Conservation (phyloP, 2,329 filamentous ascomycete genomes). For the Arthrobotrys musiformis region DNA sequence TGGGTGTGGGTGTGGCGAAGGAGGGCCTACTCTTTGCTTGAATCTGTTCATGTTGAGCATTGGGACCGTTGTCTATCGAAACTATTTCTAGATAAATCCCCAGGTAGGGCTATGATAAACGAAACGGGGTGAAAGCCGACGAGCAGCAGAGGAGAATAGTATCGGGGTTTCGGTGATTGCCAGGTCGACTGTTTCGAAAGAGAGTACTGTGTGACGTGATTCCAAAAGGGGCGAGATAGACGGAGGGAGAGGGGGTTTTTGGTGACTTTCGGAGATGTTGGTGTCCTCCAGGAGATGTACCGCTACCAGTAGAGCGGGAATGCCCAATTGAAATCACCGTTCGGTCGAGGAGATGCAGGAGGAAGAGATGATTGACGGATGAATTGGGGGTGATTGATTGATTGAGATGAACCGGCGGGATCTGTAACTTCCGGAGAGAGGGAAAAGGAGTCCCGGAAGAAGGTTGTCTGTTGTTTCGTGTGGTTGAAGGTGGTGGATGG, state of each 20-base stretch:
- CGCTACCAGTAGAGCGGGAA: constrained; percentile 39
- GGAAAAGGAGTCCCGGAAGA: not conserved
- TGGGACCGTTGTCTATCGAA: constrained; percentile 38
- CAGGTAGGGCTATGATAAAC: constrained; percentile 21
- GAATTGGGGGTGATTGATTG: not conserved
- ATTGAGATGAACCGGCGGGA: constrained; percentile 10
- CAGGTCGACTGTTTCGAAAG: constrained; percentile 31
- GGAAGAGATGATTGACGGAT: constrained; percentile 1
- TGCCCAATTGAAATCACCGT: constrained; percentile 49
- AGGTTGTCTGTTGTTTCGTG: not conserved
- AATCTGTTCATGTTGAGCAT: constrained; percentile 55
- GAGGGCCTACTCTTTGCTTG: constrained; percentile 45
- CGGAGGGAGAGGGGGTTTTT: not conserved
- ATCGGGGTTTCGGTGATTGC: constrained; percentile 8
- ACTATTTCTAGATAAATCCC: not conserved
- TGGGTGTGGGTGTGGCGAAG: not conserved
- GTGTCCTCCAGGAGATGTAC: constrained; percentile 34
- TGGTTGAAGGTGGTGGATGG: constrained; percentile 11
- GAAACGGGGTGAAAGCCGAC: constrained; percentile 26
- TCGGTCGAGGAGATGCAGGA: constrained; percentile 14
- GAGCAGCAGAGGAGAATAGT: constrained; percentile 20
- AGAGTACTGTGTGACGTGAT: constrained; percentile 40
- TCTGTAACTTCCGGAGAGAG: constrained; percentile 5
- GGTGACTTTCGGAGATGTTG: constrained; percentile 42
- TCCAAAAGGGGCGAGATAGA: constrained; percentile 23